These are phyloP conservation scores for Rosa multiflora DNA, from an alignment of 306 rosid species.

Conservation along the genomic window DNA sequence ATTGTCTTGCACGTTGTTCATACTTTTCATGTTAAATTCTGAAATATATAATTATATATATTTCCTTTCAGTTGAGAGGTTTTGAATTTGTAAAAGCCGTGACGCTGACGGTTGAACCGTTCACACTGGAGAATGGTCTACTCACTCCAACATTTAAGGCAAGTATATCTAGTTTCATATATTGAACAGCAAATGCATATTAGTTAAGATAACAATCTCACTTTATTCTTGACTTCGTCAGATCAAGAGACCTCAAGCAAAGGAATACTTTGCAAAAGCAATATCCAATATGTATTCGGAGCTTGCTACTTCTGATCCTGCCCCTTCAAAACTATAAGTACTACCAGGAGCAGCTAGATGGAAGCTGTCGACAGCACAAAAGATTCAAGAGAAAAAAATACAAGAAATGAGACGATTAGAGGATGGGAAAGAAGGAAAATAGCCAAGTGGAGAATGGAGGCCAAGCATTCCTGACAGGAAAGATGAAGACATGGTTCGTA, in stretches of 20 bases:
- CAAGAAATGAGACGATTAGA: not conserved
- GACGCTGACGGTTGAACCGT: slow-evolving; percentile 71
- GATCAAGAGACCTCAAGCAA: slow-evolving; percentile 95
- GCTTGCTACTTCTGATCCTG: slow-evolving; percentile 53
- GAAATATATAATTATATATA: slow-evolving; percentile 21
- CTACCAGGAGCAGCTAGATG: slow-evolving; percentile 6
- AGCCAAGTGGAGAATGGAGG: slow-evolving; percentile 1
- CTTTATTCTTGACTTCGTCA: slow-evolving; percentile 30
- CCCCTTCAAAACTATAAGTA: slow-evolving; percentile 37
- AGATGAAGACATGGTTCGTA: not conserved
- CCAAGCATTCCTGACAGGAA: not conserved
- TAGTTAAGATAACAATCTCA: slow-evolving; percentile 1
- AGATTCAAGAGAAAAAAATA: not conserved
- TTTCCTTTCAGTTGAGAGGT: slow-evolving; percentile 79
- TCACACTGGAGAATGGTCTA: slow-evolving; percentile 82
- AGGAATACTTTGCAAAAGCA: slow-evolving; percentile 62
- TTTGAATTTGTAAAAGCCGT: slow-evolving; percentile 87
- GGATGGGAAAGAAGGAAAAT: not conserved
- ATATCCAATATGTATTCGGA: slow-evolving; percentile 79
- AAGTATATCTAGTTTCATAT: slow-evolving; percentile 33
- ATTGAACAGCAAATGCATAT: not conserved
- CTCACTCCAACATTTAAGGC: slow-evolving; percentile 95
- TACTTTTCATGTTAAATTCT: not conserved
- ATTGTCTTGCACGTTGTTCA: not conserved
- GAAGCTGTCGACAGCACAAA: not conserved